Evolutionary conservation across 1,139 yeast species (phyloP).

Genomic region (Candida mesenterica): DNA sequence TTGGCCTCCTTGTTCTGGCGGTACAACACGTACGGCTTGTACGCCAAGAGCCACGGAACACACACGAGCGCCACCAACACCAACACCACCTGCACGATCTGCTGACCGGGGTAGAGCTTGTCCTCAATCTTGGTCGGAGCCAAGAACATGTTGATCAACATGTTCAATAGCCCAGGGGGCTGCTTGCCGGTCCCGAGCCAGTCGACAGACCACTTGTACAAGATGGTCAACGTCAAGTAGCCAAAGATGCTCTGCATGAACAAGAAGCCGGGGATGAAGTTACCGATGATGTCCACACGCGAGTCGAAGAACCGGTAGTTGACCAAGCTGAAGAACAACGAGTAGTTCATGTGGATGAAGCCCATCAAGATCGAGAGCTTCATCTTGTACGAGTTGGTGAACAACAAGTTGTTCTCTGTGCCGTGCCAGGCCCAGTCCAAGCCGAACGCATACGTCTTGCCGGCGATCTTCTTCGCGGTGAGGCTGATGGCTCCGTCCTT

Average conservation of each 20-base stretch:
- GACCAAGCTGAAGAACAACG: conserved; percentile 79
- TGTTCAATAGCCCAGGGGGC: conserved; percentile 91
- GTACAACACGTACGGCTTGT: conserved; percentile 75
- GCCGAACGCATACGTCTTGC: conserved; percentile 75
- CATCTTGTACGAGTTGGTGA: conserved; percentile 95
- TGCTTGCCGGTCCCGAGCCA: conserved; percentile 75
- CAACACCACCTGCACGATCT: conserved; percentile 69
- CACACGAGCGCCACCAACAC: conserved; percentile 79
- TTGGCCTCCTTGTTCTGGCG: conserved; percentile 20
- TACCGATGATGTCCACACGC: conserved; percentile 83
- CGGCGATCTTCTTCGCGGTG: conserved; percentile 54
- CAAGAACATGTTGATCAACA: conserved; percentile 94
- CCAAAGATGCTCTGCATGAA: conserved; percentile 98
- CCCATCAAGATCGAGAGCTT: conserved; percentile 94
- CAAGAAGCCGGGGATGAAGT: conserved; percentile 87
- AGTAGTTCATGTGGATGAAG: conserved; percentile 89
- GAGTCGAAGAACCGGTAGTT: conserved; percentile 75
- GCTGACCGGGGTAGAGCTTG: conserved; percentile 81
- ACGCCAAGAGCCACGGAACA: conserved; percentile 89
- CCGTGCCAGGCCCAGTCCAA: conserved; percentile 98
- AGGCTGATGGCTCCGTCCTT: conserved; percentile 49
- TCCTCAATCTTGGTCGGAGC: conserved; percentile 90
- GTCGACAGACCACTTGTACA: conserved; percentile 93
- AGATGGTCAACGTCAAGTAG: conserved; percentile 75
- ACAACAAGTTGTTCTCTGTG: conserved; percentile 83